Evolutionary conservation across 2,329 filamentous ascomycete genomes (phyloP).

Genomic region (Alternaria burnsii): DNA sequence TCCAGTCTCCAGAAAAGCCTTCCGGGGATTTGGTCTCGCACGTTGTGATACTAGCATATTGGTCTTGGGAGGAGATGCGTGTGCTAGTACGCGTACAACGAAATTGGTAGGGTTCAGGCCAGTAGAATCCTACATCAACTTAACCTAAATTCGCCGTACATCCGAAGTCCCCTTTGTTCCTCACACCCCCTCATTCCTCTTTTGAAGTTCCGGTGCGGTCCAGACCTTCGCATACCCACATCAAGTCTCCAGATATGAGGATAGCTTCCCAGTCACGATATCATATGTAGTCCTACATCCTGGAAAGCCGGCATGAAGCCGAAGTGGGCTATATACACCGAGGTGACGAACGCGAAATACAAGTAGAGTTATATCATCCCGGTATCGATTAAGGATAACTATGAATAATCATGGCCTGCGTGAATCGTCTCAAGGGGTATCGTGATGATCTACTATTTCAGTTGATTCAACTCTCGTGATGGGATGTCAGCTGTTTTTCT

Average conservation of each 20-base stretch:
- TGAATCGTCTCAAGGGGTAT: background rate
- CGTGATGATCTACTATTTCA: background rate
- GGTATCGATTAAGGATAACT: background rate
- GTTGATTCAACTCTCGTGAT: background rate
- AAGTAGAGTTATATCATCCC: background rate
- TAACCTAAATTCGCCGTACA: slow-evolving; percentile 1
- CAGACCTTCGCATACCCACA: slow-evolving; percentile 7
- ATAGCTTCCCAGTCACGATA: background rate
- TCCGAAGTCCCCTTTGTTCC: background rate
- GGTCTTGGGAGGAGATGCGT: background rate
- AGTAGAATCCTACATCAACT: background rate
- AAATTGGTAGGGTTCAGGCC: slow-evolving; percentile 1
- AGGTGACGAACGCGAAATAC: background rate
- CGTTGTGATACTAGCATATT: background rate
- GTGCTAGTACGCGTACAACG: background rate
- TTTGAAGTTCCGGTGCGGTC: slow-evolving; percentile 3
- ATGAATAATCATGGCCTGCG: background rate
- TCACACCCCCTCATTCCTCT: background rate
- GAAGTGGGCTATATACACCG: background rate
- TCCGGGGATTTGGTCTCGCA: background rate
- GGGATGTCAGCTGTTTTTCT: background rate
- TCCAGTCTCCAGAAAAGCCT: background rate
- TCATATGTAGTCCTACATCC: background rate
- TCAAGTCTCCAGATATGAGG: background rate
- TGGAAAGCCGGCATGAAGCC: slow-evolving; percentile 6